Percentiles rank a stretch among this genome's conserved stretches.
These are phyloP conservation scores for Trebouxia sp. DNA, from an alignment of 139 green algal species.

Conservation along the genomic window DNA sequence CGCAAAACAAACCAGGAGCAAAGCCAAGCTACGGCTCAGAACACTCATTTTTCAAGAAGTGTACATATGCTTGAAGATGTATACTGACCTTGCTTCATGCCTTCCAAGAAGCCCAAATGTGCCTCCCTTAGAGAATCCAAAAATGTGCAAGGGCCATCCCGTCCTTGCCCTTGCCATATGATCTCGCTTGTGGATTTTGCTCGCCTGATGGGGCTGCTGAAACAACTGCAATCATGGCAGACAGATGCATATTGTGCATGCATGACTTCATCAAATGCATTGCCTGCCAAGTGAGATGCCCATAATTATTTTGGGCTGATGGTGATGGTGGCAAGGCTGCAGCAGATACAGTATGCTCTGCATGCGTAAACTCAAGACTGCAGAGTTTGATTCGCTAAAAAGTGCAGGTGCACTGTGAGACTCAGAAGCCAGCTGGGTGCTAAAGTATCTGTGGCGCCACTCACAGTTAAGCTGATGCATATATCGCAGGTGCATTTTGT, in stretches of 20 bases:
- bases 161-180: constrained; percentile 48
- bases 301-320: too few species aligned
- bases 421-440: background rate
- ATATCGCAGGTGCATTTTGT: too few species aligned
- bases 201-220: constrained; percentile 58
- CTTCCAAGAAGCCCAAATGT: constrained; percentile 41
- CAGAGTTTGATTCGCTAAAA: background rate
- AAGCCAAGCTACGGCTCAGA: too few species aligned
- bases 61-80: too few species aligned
- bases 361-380: too few species aligned
- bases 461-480: background rate
- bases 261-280: too few species aligned
- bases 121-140: constrained; percentile 55
- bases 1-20: too few species aligned
- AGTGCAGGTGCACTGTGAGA: background rate
- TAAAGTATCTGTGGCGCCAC: background rate
- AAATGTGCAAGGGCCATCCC: constrained; percentile 46
- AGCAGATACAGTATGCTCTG: too few species aligned
- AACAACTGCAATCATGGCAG: constrained; percentile 43
- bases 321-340: too few species aligned
- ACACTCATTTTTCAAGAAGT: too few species aligned
- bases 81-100: constrained; percentile 21
- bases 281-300: too few species aligned
- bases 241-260: too few species aligned
- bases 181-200: constrained; percentile 51